A percentile compares a stretch with the other conserved stretches of the same genome.
These are phyloP conservation scores for Claviceps quebecensis DNA, from an alignment of 2,329 filamentous ascomycete species.

Conservation along the genomic window DNA sequence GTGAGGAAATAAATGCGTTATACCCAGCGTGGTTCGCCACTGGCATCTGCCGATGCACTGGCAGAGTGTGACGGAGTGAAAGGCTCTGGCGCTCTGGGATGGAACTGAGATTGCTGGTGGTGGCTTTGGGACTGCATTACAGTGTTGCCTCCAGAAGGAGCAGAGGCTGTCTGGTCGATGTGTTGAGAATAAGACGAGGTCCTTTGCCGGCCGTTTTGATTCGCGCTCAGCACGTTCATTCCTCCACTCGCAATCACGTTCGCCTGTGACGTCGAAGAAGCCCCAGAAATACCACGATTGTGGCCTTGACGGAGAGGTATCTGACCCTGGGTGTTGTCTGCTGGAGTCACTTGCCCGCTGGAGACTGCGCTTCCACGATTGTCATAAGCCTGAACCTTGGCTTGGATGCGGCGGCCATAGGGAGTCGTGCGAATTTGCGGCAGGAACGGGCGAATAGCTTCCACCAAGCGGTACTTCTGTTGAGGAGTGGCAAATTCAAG, in stretches of 20 bases:
- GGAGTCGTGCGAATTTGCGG: slow-evolving; percentile 79
- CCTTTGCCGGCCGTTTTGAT: slow-evolving; percentile 17
- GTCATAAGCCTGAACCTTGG: slow-evolving; percentile 62
- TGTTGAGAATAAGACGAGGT: slow-evolving; percentile 20
- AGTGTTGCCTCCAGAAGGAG: slow-evolving; percentile 13
- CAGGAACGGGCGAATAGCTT: slow-evolving; percentile 72
- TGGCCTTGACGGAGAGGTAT: slow-evolving; percentile 32
- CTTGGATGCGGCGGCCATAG: slow-evolving; percentile 84
- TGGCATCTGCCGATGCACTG: slow-evolving; percentile 15
- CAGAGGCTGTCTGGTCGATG: slow-evolving; percentile 18
- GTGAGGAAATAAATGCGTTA: slow-evolving; percentile 15
- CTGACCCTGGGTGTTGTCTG: slow-evolving; percentile 40
- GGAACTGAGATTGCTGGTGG: slow-evolving; percentile 14
- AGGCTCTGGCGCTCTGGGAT: slow-evolving; percentile 13
- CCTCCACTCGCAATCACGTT: slow-evolving; percentile 16
- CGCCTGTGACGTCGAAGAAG: slow-evolving; percentile 20
- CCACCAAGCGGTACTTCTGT: slow-evolving; percentile 63
- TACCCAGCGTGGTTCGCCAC: slow-evolving; percentile 24
- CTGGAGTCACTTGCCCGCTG: slow-evolving; percentile 37
- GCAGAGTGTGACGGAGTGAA: slow-evolving; percentile 14
- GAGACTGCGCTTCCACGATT: slow-evolving; percentile 27
- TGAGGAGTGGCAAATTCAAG: slow-evolving; percentile 68
- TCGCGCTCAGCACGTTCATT: slow-evolving; percentile 8
- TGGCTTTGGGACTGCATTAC: slow-evolving; percentile 13
- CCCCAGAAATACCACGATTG: slow-evolving; percentile 28